phyloP scores from a whole-genome alignment of 306 rosid species.

The Gastrolobium bilobum region DNA sequence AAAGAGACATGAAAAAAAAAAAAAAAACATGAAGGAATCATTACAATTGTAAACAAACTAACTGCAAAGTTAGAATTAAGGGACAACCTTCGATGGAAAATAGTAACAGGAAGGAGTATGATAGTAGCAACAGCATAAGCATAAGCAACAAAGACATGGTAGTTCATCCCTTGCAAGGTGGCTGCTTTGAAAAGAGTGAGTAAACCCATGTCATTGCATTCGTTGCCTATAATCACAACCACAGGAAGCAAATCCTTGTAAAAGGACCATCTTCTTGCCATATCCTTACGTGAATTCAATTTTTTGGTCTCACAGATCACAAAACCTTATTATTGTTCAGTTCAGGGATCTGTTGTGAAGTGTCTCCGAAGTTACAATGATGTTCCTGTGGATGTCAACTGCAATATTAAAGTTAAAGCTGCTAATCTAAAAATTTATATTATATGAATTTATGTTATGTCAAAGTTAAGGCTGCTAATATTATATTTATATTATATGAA shows the following conservation, averaged over 20 bases:
- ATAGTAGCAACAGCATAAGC: conserved; percentile 80
- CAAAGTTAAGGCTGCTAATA: too few relatives aligned
- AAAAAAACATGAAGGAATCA: conserved; percentile 17
- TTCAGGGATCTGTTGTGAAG: not conserved
- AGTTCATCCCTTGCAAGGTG: conserved; percentile 75
- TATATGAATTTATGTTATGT: too few relatives aligned
- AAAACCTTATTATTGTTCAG: not conserved
- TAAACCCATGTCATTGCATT: conserved; percentile 68
- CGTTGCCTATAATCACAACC: conserved; percentile 66
- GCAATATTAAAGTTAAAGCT: conserved; percentile 1
- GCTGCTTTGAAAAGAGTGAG: conserved; percentile 94
- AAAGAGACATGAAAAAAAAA: conserved; percentile 38
- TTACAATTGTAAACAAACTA: not conserved
- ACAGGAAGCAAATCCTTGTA: conserved; percentile 66
- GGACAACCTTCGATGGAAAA: conserved; percentile 61
- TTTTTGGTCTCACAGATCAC: not conserved
- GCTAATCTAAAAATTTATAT: not conserved
- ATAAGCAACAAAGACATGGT: conserved; percentile 84
- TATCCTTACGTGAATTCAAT: not conserved
- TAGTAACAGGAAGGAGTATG: conserved; percentile 74
- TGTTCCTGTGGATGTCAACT: not conserved
- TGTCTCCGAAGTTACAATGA: not conserved
- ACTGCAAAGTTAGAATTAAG: too few relatives aligned
- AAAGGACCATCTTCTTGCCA: conserved; percentile 53
- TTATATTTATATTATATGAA: too few relatives aligned